Percentiles rank a stretch among this genome's conserved stretches.
Evolutionary conservation across 2,329 filamentous ascomycete genomes (phyloP).

Genomic region (Diaporthe ilicicola): DNA sequence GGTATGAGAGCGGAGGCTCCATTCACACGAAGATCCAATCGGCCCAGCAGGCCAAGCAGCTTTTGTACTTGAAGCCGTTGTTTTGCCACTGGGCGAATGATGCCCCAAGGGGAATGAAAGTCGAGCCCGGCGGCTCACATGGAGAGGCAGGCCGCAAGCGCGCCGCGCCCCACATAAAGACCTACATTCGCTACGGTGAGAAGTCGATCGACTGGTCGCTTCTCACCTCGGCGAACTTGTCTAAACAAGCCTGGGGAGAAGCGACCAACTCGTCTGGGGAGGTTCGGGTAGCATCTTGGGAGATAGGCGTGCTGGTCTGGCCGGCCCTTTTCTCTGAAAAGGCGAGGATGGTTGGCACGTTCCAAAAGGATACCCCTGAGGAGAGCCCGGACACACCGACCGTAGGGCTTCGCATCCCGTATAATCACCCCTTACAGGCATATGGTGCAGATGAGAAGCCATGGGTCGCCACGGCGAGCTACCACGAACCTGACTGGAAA

Average conservation of each 20-base stretch:
- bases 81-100: conserved; percentile 82
- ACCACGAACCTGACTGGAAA: conserved; percentile 70
- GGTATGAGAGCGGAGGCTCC: conserved; percentile 78
- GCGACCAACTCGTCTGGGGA: conserved; percentile 63
- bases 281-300: conserved; percentile 80
- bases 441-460: conserved; percentile 73
- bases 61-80: conserved; percentile 74
- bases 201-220: conserved; percentile 81
- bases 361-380: conserved; percentile 66
- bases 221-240: conserved; percentile 89
- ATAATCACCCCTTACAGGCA: conserved; percentile 75
- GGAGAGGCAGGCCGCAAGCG: conserved; percentile 67
- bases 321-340: conserved; percentile 64
- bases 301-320: conserved; percentile 86
- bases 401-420: conserved; percentile 83
- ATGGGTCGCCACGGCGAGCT: conserved; percentile 75
- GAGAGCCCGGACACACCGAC: conserved; percentile 43
- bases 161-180: conserved; percentile 90
- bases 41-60: conserved; percentile 74
- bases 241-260: conserved; percentile 88
- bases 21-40: conserved; percentile 85
- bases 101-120: conserved; percentile 44
- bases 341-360: conserved; percentile 73
- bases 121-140: conserved; percentile 33
- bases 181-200: conserved; percentile 75